Percentiles rank a stretch among this genome's conserved stretches.
Evolutionary conservation across 78 protist species (phyloP).

Genomic region (slime mould (Dictyostelium discoideum)): DNA sequence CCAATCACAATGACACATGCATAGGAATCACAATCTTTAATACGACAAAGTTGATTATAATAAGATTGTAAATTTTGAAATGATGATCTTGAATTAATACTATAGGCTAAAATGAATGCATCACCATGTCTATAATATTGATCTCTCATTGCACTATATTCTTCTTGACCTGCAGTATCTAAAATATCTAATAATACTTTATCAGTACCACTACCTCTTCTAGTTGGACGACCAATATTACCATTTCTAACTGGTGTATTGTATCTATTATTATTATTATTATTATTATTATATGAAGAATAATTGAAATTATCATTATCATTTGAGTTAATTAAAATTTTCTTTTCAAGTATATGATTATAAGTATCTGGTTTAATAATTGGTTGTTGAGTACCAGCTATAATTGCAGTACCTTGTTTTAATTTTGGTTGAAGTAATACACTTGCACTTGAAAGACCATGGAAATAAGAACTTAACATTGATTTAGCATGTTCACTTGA

Average conservation of each 20-base stretch:
- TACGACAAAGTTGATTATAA: slow-evolving; percentile 15
- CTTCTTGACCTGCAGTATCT: slow-evolving; percentile 98
- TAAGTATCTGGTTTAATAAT: neutral
- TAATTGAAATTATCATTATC: neutral
- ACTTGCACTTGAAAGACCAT: neutral
- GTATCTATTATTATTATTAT: neutral
- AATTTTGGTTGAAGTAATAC: slow-evolving; percentile 37
- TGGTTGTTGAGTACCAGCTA: neutral
- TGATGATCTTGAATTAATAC: slow-evolving; percentile 27
- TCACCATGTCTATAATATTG: slow-evolving; percentile 77
- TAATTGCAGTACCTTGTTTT: neutral
- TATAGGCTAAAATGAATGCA: slow-evolving; percentile 78
- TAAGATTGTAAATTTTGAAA: neutral
- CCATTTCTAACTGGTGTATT: neutral
- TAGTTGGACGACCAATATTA: neutral
- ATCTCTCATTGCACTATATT: slow-evolving; percentile 89
- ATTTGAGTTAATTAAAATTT: neutral
- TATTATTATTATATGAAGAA: neutral
- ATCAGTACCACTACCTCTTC: neutral
- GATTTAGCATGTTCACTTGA: neutral
- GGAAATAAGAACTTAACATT: neutral
- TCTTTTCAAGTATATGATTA: neutral
- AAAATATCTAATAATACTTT: slow-evolving; percentile 88
- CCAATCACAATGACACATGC: slow-evolving; percentile 89
- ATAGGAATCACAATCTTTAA: slow-evolving; percentile 29